These are phyloP conservation scores for Hansenula lynferdii DNA, from an alignment of 1,139 yeast species.

Conservation along the genomic window DNA sequence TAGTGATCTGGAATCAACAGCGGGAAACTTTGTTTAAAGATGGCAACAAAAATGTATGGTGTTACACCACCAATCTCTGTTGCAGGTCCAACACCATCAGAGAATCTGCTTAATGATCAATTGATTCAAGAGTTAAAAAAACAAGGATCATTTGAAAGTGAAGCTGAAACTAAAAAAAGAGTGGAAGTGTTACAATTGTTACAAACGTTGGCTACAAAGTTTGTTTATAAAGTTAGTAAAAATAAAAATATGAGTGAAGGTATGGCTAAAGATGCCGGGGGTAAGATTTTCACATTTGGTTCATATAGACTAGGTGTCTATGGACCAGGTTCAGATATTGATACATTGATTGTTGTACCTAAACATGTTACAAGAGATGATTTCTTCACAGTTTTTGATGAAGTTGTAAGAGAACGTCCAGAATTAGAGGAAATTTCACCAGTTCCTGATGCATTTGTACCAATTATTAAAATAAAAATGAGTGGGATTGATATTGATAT, in stretches of 20 bases:
- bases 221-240: constrained; percentile 76
- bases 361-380: constrained; percentile 91
- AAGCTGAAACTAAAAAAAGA: constrained; percentile 72
- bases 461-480: constrained; percentile 85
- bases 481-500: constrained; percentile 89
- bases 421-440: constrained; percentile 88
- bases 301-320: constrained; percentile 93
- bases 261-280: constrained; percentile 97
- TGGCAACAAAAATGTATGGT: constrained; percentile 43
- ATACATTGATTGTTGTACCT: constrained; percentile 92
- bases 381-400: constrained; percentile 76
- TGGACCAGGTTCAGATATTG: constrained; percentile 98
- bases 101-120: constrained; percentile 66
- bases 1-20: too few species aligned
- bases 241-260: constrained; percentile 93
- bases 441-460: constrained; percentile 97
- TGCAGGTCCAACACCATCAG: constrained; percentile 81
- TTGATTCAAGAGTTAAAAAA: constrained; percentile 73
- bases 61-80: constrained; percentile 87
- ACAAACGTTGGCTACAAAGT: constrained; percentile 71
- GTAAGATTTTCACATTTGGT: constrained; percentile 94
- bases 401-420: constrained; percentile 58
- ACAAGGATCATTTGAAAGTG: constrained; percentile 90
- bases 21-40: neutral
- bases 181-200: constrained; percentile 67